Percentiles rank a stretch among this genome's conserved stretches.
These are phyloP conservation scores for Bacidia rubella DNA, from an alignment of 495 filamentous ascomycete species.

Conservation along the genomic window DNA sequence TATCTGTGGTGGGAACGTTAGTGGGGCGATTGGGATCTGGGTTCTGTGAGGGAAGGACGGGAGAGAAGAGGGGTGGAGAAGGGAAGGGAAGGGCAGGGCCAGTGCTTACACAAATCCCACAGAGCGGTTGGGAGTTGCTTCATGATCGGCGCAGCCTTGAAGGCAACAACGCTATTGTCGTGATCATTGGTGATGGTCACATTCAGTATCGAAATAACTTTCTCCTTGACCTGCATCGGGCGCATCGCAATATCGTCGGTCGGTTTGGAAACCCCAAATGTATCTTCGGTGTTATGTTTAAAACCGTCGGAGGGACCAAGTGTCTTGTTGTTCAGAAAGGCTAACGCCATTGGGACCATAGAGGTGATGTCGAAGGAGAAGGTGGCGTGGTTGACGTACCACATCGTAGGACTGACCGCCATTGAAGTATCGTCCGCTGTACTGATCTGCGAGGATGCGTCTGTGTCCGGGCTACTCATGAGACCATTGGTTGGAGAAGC, in stretches of 20 bases:
- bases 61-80: no score
- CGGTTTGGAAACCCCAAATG: neutral
- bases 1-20: no score
- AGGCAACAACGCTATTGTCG: neutral
- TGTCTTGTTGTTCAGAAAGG: no score
- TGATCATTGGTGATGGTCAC: neutral
- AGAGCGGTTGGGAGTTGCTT: neutral
- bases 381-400: neutral
- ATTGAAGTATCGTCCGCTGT: neutral
- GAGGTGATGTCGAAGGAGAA: neutral
- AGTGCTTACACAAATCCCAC: neutral
- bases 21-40: no score
- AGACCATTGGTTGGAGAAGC: neutral
- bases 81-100: neutral
- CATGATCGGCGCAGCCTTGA: neutral
- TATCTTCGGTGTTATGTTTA: no score
- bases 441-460: neutral
- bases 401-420: neutral
- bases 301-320: no score
- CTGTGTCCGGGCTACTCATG: neutral
- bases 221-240: neutral
- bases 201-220: neutral
- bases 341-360: neutral
- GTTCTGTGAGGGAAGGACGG: no score
- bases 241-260: neutral